A percentile compares a stretch with the other conserved stretches of the same genome.
These are phyloP conservation scores for Leccinum olivaceoglutinosum DNA, from an alignment of 1,284 basidiomycete species.

Conservation along the genomic window DNA sequence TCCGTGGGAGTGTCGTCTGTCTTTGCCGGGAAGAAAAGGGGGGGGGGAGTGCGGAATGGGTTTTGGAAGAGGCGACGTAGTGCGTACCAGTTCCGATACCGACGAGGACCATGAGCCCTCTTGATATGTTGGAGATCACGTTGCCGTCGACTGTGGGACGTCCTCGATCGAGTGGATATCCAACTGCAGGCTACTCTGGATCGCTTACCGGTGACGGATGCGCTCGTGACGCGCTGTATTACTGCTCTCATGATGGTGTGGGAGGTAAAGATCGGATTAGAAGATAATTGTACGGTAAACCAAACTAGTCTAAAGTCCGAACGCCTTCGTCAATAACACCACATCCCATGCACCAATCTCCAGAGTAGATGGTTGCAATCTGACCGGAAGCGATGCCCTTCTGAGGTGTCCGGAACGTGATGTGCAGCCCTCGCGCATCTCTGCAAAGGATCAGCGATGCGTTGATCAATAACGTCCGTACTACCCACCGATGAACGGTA, in stretches of 20 bases:
- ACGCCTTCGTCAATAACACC: slow-evolving; percentile 50
- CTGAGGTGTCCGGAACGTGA: slow-evolving; percentile 55
- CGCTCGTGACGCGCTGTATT: slow-evolving; percentile 69
- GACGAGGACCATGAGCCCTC: slow-evolving; percentile 82
- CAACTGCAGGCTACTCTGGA: neutral
- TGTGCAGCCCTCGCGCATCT: slow-evolving; percentile 28
- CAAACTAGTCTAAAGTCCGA: neutral
- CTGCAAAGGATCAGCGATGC: slow-evolving; percentile 14
- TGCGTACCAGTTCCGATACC: slow-evolving; percentile 76
- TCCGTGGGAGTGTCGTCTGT: slow-evolving; percentile 77
- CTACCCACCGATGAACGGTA: slow-evolving; percentile 29
- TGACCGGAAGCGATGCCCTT: slow-evolving; percentile 79
- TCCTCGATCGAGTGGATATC: neutral
- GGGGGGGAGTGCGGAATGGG: neutral
- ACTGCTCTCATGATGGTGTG: slow-evolving; percentile 62
- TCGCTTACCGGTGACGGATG: slow-evolving; percentile 63
- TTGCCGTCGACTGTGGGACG: slow-evolving; percentile 55
- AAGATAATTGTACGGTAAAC: neutral
- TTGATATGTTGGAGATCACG: slow-evolving; percentile 73
- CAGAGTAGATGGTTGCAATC: slow-evolving; percentile 69
- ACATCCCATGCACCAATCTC: slow-evolving; percentile 80
- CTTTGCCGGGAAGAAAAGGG: neutral
- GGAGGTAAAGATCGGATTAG: slow-evolving; percentile 3
- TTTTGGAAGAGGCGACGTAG: neutral
- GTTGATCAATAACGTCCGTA: neutral